Percentiles rank a stretch among this genome's conserved stretches.
phyloP scores from a whole-genome alignment of 768 basidiomycete species.

The Xerocomellus amylosporus region DNA sequence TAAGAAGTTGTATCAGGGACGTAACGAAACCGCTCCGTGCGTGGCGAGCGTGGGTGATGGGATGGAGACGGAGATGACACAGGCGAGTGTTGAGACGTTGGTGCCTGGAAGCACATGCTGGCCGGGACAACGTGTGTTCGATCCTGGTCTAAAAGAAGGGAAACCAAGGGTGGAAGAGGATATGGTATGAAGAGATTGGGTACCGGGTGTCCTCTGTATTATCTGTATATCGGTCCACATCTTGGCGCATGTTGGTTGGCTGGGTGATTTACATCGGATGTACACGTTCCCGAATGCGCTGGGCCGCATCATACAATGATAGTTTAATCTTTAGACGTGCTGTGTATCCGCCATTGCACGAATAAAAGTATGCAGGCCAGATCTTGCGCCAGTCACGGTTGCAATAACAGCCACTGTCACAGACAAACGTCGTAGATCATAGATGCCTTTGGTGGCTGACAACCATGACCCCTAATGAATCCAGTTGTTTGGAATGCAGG shows the following conservation, averaged over 20 bases:
- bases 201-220: neutral
- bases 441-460: too few species aligned
- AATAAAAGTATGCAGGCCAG: too few species aligned
- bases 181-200: neutral
- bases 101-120: slow-evolving; percentile 2
- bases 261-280: neutral
- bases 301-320: too few species aligned
- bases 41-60: neutral
- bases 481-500: too few species aligned
- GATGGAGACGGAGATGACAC: neutral
- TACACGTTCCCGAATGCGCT: neutral
- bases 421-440: too few species aligned
- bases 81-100: slow-evolving; percentile 3
- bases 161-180: neutral
- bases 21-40: neutral
- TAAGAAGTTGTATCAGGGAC: neutral
- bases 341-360: neutral
- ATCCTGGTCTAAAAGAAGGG: neutral
- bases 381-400: too few species aligned
- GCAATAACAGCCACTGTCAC: too few species aligned
- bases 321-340: neutral
- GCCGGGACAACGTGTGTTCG: neutral
- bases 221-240: neutral
- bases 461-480: too few species aligned
- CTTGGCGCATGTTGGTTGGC: neutral